Evolutionary conservation across 1,284 basidiomycete species (phyloP).

Genomic region (Lignosus rhinocerotis): DNA sequence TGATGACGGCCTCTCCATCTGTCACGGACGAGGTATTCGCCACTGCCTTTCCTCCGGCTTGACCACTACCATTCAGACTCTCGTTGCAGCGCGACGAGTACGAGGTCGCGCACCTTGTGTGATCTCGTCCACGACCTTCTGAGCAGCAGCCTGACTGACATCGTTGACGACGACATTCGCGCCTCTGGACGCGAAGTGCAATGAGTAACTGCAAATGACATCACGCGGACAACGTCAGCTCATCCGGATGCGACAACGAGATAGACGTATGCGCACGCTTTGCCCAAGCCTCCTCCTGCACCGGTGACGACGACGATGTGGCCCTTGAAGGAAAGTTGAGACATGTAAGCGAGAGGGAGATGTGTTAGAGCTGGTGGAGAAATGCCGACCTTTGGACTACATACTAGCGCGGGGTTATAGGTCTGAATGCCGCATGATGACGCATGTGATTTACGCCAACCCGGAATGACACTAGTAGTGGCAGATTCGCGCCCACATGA

Average conservation of each 20-base stretch:
- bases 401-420: slow-evolving; percentile 16
- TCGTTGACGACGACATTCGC: slow-evolving; percentile 97
- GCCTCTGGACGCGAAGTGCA: slow-evolving; percentile 88
- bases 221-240: slow-evolving; percentile 4
- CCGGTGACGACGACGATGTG: slow-evolving; percentile 95
- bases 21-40: slow-evolving; percentile 88
- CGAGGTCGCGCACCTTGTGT: slow-evolving; percentile 57
- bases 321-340: slow-evolving; percentile 79
- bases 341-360: slow-evolving; percentile 38
- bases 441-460: slow-evolving; percentile 21
- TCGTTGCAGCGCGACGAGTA: neutral
- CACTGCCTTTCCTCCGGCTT: slow-evolving; percentile 87
- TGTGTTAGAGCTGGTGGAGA: neutral
- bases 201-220: slow-evolving; percentile 70
- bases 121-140: slow-evolving; percentile 93
- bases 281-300: slow-evolving; percentile 93
- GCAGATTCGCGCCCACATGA: slow-evolving; percentile 21
- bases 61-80: neutral
- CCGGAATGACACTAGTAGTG: neutral
- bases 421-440: slow-evolving; percentile 4
- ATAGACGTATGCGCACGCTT: slow-evolving; percentile 52
- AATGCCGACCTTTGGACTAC: neutral
- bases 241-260: neutral
- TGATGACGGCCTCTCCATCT: slow-evolving; percentile 86
- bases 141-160: slow-evolving; percentile 86